These are phyloP conservation scores for Aschersonia sp. DNA, from an alignment of 2,329 filamentous ascomycete genomes.

Conservation along the genomic window DNA sequence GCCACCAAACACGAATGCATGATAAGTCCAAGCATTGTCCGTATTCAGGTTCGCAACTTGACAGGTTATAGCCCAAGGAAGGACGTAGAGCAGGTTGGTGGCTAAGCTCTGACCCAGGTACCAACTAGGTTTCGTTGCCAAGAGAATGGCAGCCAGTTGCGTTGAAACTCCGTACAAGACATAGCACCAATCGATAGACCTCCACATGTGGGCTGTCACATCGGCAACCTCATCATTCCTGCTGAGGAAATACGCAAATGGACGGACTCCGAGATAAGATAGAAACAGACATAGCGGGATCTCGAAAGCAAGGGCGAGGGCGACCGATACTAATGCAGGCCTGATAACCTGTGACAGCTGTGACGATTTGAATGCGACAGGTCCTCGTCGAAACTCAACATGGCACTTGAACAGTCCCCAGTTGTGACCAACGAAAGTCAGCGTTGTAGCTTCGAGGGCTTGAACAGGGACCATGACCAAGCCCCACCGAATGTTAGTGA, in stretches of 20 bases:
- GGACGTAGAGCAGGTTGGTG: constrained; percentile 53
- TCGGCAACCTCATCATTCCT: constrained; percentile 38
- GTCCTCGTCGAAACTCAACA: constrained; percentile 10
- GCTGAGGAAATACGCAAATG: constrained; percentile 50
- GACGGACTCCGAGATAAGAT: constrained; percentile 39
- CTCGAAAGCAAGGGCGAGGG: constrained; percentile 42
- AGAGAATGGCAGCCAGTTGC: constrained; percentile 48
- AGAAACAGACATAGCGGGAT: constrained; percentile 48
- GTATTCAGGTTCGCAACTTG: constrained; percentile 30
- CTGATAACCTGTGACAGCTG: constrained; percentile 23
- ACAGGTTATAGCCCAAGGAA: constrained; percentile 56
- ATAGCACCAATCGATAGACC: constrained; percentile 50
- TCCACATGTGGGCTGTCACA: constrained; percentile 53
- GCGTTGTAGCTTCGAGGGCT: constrained; percentile 48
- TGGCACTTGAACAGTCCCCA: constrained; percentile 38
- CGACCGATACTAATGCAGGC: constrained; percentile 38
- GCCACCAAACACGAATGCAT: constrained; percentile 52
- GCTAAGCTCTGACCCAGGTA: constrained; percentile 53
- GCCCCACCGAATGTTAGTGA: constrained; percentile 62
- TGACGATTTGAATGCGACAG: constrained; percentile 7
- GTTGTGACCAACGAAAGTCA: constrained; percentile 50
- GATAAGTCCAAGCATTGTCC: constrained; percentile 50
- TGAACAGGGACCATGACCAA: constrained; percentile 60
- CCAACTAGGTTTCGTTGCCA: constrained; percentile 50
- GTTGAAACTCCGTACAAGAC: constrained; percentile 53